phyloP scores from a whole-genome alignment of 176 grass and related monocot species.

The Coix lacrymajobi region DNA sequence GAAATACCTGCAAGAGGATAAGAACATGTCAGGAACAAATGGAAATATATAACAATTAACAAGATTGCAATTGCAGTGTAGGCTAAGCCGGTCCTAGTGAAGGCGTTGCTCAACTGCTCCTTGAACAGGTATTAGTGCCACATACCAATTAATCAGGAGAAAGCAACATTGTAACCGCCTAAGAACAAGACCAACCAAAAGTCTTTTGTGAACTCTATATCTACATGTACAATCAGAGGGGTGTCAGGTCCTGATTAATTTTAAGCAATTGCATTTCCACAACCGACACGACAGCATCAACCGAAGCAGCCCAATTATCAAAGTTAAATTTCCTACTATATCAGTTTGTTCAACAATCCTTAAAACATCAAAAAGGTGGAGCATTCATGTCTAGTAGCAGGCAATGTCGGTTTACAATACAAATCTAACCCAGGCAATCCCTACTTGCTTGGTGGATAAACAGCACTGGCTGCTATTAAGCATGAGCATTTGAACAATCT shows the following conservation, averaged over 20 bases:
- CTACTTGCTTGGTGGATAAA: background rate
- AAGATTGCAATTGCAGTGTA: background rate
- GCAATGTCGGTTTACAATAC: background rate
- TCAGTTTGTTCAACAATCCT: background rate
- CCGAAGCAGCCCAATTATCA: background rate
- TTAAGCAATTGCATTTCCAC: background rate
- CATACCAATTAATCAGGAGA: conserved; percentile 5
- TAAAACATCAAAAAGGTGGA: background rate
- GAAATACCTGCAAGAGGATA: conserved; percentile 35
- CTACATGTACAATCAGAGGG: background rate
- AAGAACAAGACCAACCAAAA: background rate
- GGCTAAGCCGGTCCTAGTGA: background rate
- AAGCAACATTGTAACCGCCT: conserved; percentile 32
- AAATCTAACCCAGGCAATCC: background rate
- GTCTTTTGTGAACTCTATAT: background rate
- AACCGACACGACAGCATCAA: background rate
- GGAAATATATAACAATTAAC: conserved; percentile 12
- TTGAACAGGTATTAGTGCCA: background rate
- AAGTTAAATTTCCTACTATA: background rate
- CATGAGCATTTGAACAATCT: background rate
- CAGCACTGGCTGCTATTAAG: background rate
- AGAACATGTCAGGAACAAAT: background rate
- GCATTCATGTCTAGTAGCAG: background rate
- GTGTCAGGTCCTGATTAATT: background rate
- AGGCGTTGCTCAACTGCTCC: background rate